Conservation (phyloP, 73 alveolate genomes). For the Tetrahymena elliotti region DNA sequence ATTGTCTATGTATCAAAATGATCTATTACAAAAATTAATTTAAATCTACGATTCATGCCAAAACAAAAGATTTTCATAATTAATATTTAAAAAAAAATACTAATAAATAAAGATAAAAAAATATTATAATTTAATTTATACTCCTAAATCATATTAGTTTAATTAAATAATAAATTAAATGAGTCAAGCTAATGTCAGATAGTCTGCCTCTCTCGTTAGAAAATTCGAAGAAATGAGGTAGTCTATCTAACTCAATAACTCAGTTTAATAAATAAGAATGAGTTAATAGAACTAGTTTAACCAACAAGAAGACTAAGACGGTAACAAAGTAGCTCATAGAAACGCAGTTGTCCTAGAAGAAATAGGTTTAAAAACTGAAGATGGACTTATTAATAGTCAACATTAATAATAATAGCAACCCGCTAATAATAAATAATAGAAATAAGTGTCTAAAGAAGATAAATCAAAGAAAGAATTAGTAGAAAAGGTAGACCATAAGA, state of each 20-base stretch:
- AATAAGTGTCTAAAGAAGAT: background rate
- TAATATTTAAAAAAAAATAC: too few species aligned
- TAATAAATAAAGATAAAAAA: too few species aligned
- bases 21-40: background rate
- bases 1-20: background rate
- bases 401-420: background rate
- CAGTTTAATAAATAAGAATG: background rate
- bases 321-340: background rate
- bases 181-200: background rate
- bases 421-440: background rate
- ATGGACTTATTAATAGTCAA: background rate
- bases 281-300: background rate
- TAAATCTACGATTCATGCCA: background rate
- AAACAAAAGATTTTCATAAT: background rate
- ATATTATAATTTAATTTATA: too few species aligned
- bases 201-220: background rate
- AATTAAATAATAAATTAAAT: too few species aligned
- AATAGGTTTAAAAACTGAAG: background rate
- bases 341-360: background rate
- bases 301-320: background rate
- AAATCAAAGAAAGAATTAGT: background rate
- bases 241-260: background rate
- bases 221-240: background rate
- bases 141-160: too few species aligned
- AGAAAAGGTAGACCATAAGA: slow-evolving; percentile 48